A percentile compares a stretch with the other conserved stretches of the same genome.
These are phyloP conservation scores for Sordariomycetes sp. DNA, from an alignment of 2,329 filamentous ascomycete species.

Conservation along the genomic window DNA sequence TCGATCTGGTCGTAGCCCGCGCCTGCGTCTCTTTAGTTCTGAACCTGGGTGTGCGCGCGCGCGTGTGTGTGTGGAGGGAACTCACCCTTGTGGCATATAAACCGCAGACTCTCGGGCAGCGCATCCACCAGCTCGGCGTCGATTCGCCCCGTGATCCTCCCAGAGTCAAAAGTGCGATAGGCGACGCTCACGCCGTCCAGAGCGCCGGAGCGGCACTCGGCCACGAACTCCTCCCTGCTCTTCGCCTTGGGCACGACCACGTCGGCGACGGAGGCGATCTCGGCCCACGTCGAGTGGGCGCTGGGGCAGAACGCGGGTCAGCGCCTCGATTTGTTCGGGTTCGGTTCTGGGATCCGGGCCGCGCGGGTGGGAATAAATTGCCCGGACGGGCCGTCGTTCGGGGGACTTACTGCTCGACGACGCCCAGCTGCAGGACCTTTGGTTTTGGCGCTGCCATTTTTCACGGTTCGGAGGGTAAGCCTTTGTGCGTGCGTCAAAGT, in stretches of 20 bases:
- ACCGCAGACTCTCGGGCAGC: conserved; percentile 42
- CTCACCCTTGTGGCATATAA: conserved; percentile 50
- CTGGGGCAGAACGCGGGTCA: conserved; percentile 25
- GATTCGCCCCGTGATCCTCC: conserved; percentile 54
- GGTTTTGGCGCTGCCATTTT: conserved; percentile 8
- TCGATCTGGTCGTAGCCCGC: conserved; percentile 83
- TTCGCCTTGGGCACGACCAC: conserved; percentile 50
- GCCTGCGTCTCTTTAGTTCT: conserved; percentile 30
- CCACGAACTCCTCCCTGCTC: conserved; percentile 55
- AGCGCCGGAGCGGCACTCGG: conserved; percentile 53
- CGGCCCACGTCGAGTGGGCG: conserved; percentile 54
- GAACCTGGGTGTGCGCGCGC: not conserved
- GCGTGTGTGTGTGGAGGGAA: not conserved
- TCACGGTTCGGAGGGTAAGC: not conserved
- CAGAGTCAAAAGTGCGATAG: conserved; percentile 62
- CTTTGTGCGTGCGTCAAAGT: not conserved
- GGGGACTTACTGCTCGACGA: conserved; percentile 24
- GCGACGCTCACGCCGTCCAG: conserved; percentile 55
- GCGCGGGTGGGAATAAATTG: not conserved
- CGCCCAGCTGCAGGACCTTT: conserved; percentile 28
- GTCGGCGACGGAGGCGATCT: conserved; percentile 52
- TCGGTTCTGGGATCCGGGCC: not conserved
- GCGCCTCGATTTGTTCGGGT: not conserved
- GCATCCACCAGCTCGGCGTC: conserved; percentile 58
- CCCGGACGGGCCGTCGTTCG: not conserved